Base-by-base conservation (phyloP, 306 rosid species). In the Rosa multiflora region DNA sequence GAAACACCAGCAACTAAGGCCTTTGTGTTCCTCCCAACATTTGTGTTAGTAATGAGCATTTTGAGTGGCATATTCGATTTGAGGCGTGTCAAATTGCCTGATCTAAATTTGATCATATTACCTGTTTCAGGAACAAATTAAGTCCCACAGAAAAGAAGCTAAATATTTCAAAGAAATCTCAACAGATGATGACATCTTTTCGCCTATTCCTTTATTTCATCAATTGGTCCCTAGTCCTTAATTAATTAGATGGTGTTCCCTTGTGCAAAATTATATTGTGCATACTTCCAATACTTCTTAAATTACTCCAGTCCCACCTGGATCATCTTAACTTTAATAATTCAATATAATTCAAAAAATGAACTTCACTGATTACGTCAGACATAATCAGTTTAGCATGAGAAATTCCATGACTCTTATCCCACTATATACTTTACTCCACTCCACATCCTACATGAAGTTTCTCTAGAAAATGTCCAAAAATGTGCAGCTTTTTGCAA, bases 31-130 rank as follows among this genome's bases (percentile, higher is more conserved):
- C 98, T 88, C 71, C 97, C 98, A 8, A 95, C 96, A 67, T 91
- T 91, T 55, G 99, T 95, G 89, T 95, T 89, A 40, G 99, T 93
- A n/a, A 95, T 88, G 21, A 95, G 98, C 99, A 95, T 95, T 90
- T 88, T 93, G 48, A 95, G 83, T n/a, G 92, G 79, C 78, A 85
- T 42, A 52, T 80, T 90, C 23, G 93, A 58, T 87, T 89, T 90
- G 67, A 93, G 77, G 51, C 68, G 92, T 1, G 88, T 86, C 78
- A 90, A 75, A 81, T 67, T 81, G 72, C 98, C 98, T 23, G 99
- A 91, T 76, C 72, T 88, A 90, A 95, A 95, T 87, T 93, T 87
- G 83, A 95, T 95, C 86, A 95, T 79, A 87, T 93, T 91, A 35
- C 99, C 99, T 95, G 94, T 87, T 84, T 58, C 79, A 80, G 29